Base-by-base conservation (phyloP, 495 filamentous ascomycete species). In the Trichoderma reesei region DNA sequence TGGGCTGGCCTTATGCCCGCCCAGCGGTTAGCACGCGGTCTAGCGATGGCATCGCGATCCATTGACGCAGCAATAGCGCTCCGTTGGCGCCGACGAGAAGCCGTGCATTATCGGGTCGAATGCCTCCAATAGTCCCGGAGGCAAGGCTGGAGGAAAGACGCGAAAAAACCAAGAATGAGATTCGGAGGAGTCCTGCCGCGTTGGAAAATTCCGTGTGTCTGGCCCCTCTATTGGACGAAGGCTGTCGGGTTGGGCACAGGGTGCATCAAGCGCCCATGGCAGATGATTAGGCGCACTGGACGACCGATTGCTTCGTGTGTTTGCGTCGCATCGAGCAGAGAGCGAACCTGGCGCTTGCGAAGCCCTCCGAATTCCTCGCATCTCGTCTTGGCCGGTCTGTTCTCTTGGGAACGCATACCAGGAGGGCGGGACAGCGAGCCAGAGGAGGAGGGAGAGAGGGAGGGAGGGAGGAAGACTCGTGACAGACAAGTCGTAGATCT, bases 391-490 rank as follows among this genome's bases (percentile, higher is more conserved):
- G 20, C 20, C 2, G 34, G 10, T 16, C 31, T 8, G 38, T 39
- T 39, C 38, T 56, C 51, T 5, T 20, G 31, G 26, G 34, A 31
- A 56, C 51, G 34, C 51, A 56, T 56, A 13, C 51, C 51, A 56
- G 51, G 31, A 14, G 14, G 51, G 26, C 18, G 31, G 9, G 26
- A 56, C 51, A 31, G 20, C 16, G 9, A 33, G 6, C 51, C 26
- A 56, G 14, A 20, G 51, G 11, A 6, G 6, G 31, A 56, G 51
- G 51, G 51, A 56, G 51, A 26, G 51, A 56, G 26, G 6, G 31
- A 56, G 51, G 51, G 51, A 56, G 51, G 48, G 51, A 56, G 51
- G 48, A 20, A 56, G 34, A 56, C 34, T 56, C 11, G 51, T 36
- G 5, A 34, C 31, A 56, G 51, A 33, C 51, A 56, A 34, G 31